These are phyloP conservation scores for Dendrobium huoshanense DNA, from an alignment of 106 monocot genomes.

Conservation along the genomic window DNA sequence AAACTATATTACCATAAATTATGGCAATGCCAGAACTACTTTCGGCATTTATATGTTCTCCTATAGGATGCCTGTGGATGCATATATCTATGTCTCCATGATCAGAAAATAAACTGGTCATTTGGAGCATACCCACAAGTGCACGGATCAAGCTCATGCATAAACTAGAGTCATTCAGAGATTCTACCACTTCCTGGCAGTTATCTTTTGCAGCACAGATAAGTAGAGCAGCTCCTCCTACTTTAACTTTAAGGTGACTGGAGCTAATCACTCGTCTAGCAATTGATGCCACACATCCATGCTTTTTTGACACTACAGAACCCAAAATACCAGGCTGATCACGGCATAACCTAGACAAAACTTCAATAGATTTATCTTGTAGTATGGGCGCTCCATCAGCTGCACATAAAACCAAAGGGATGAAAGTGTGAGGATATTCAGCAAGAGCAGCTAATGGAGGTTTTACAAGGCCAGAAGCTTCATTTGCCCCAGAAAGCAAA, in stretches of 20 bases:
- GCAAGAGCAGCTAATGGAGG: constrained; percentile 61
- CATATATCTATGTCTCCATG: constrained; percentile 39
- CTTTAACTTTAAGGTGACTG: constrained; percentile 48
- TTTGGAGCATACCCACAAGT: constrained; percentile 60
- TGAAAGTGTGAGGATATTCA: constrained; percentile 63
- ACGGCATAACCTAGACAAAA: constrained; percentile 67
- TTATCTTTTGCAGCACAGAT: constrained; percentile 72
- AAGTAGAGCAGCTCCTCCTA: constrained; percentile 84
- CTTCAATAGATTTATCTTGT: constrained; percentile 91
- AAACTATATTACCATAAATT: constrained; percentile 56
- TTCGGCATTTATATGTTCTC: constrained; percentile 29
- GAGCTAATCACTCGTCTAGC: constrained; percentile 61
- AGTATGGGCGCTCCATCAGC: constrained; percentile 53
- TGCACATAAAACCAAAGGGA: constrained; percentile 66
- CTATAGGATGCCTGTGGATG: constrained; percentile 38
- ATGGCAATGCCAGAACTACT: constrained; percentile 36
- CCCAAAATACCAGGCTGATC: constrained; percentile 62
- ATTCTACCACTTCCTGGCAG: constrained; percentile 46
- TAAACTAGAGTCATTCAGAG: constrained; percentile 51
- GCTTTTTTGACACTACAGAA: constrained; percentile 28
- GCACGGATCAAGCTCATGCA: constrained; percentile 56
- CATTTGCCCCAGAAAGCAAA: constrained; percentile 57
- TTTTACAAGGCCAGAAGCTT: constrained; percentile 29
- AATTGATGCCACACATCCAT: constrained; percentile 71
- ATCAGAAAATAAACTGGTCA: constrained; percentile 23